Evolutionary conservation across 1,139 yeast species (phyloP).

Genomic region (Lodderomyces metapsilosis): DNA sequence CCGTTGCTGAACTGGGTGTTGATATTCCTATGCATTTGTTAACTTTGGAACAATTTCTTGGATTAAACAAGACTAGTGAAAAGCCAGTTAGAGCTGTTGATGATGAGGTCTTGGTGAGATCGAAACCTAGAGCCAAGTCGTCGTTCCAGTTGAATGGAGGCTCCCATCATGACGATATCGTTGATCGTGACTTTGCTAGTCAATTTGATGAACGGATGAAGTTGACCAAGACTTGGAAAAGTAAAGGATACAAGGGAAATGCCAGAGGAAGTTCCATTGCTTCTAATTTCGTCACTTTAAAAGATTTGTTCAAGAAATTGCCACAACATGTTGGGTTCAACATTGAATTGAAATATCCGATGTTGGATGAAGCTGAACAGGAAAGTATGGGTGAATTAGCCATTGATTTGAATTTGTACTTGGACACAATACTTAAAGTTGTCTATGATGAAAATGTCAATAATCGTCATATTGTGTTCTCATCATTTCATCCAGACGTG

Average conservation of each 20-base stretch:
- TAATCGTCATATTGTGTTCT: slow-evolving; percentile 85
- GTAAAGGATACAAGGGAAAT: slow-evolving; percentile 87
- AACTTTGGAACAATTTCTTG: slow-evolving; percentile 85
- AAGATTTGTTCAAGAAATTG: slow-evolving; percentile 76
- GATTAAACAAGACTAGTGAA: slow-evolving; percentile 40
- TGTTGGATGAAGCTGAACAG: slow-evolving; percentile 87
- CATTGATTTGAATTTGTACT: slow-evolving; percentile 81
- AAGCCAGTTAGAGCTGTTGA: slow-evolving; percentile 30
- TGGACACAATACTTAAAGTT: slow-evolving; percentile 75
- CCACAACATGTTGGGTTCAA: slow-evolving; percentile 89
- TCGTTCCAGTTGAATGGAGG: slow-evolving; percentile 30
- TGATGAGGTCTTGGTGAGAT: slow-evolving; percentile 37
- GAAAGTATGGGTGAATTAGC: slow-evolving; percentile 89
- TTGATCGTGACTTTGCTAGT: slow-evolving; percentile 37
- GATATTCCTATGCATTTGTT: slow-evolving; percentile 95
- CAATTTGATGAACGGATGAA: slow-evolving; percentile 68
- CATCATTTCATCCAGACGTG: slow-evolving; percentile 93
- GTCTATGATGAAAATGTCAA: slow-evolving; percentile 74
- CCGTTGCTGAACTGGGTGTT: slow-evolving; percentile 94
- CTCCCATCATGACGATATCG: slow-evolving; percentile 31
- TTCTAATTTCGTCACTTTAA: slow-evolving; percentile 85
- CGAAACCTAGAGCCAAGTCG: slow-evolving; percentile 43
- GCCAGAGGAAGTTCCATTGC: slow-evolving; percentile 88
- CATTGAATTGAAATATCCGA: slow-evolving; percentile 92
- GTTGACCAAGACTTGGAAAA: slow-evolving; percentile 83